Evolutionary conservation across 2,329 filamentous ascomycete species (phyloP).

Genomic region (Cordyceps tenuipes): DNA sequence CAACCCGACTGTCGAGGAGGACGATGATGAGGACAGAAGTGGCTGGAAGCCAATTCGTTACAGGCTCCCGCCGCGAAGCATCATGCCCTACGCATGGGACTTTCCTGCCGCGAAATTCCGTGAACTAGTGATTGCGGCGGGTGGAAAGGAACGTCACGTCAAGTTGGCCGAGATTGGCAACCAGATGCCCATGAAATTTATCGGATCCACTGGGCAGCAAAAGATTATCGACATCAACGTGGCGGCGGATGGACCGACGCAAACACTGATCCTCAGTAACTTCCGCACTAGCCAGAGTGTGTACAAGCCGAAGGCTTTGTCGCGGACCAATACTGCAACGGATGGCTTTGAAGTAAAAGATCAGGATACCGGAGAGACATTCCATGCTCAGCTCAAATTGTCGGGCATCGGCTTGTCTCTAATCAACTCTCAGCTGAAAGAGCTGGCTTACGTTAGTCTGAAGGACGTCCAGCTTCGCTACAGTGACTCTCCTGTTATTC

Average conservation of each 20-base stretch:
- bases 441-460: constrained; percentile 89
- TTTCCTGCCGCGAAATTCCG: constrained; percentile 97
- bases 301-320: constrained; percentile 56
- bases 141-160: constrained; percentile 65
- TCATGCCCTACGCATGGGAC: constrained; percentile 99
- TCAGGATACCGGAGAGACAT: constrained; percentile 76
- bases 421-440: constrained; percentile 84
- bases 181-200: constrained; percentile 85
- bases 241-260: constrained; percentile 87
- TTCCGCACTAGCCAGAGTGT: constrained; percentile 89
- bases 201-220: constrained; percentile 55
- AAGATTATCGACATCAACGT: constrained; percentile 98
- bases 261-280: constrained; percentile 88
- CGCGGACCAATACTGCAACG: constrained; percentile 39
- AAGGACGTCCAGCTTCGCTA: constrained; percentile 86
- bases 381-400: constrained; percentile 80
- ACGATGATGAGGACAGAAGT: constrained; percentile 72
- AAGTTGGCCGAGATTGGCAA: constrained; percentile 96
- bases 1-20: constrained; percentile 86
- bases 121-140: constrained; percentile 64
- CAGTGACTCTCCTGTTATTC: constrained; percentile 86
- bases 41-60: constrained; percentile 92
- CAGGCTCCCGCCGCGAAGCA: constrained; percentile 82
- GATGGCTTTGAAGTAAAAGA: constrained; percentile 85
- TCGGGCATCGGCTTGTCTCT: constrained; percentile 89